Base-by-base conservation (phyloP, 495 filamentous ascomycete genomes). In the Tirmania nivea region DNA sequence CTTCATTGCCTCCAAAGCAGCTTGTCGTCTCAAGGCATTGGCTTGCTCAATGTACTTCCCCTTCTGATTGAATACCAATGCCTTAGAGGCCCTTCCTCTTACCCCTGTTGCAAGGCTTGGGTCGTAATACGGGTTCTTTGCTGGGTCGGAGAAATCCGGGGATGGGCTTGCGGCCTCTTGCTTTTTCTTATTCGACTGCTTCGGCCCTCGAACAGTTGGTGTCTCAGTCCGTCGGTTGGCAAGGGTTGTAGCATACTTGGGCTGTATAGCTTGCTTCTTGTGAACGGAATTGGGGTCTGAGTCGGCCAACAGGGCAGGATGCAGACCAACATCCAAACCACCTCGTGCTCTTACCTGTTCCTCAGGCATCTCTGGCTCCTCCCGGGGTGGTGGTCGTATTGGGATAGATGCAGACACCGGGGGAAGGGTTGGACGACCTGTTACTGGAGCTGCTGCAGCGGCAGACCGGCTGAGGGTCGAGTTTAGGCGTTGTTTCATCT, bases 1-100 rank as follows among this genome's bases (percentile, higher is more conserved):
- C 66, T 95, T 95, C 81, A 96, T 87, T 37, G 78, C 81, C 71
- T 96, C 90, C 47, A 99, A 71, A 59, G 82, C 81, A 25, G 81
- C 85, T 67, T 94, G 85, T 56, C 84, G 74, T 48, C 90, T 78
- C 19, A 94, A 70, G 56, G 86, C 86, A 64, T 82, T 86, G 1
- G 83, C 92, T 65, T 95, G 89, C 56, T 83, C 78, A 52, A 95
- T 92, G 61, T 92, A 96, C 74, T 95, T 95, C 51, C 90, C 90
- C 65, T 94, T 94, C 60, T 88, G 80, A 68, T 95, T 93, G 73
- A 97, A 96, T 10, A 85, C 66, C 17, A 97, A 75, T 59, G 85
- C 78, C 47, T 83, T 78, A 1, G 83, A 71, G 52, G 81, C 31
- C 39, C 62, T 57, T 8, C 76, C 70, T 2, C 78, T 76, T 17